Percentiles rank a stretch among this genome's conserved stretches.
phyloP scores from a whole-genome alignment of 257 asterid genomes.

The Solanum paucissectum region DNA sequence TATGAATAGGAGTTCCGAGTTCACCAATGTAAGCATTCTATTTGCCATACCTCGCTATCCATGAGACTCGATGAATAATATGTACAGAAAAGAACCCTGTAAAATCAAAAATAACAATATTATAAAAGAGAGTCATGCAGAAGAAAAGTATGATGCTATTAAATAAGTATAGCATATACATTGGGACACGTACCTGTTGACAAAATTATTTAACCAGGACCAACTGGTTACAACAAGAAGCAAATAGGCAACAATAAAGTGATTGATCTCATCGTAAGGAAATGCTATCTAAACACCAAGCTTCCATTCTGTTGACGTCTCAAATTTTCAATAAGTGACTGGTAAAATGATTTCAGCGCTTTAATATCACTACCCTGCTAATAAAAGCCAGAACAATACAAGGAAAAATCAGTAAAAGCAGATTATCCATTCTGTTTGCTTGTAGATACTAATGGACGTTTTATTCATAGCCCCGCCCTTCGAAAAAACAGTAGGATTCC shows the following conservation, averaged over 20 bases:
- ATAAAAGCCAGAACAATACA: neutral
- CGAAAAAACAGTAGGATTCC: neutral
- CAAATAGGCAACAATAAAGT: conserved; percentile 3
- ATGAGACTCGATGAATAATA: conserved; percentile 23
- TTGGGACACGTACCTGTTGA: conserved; percentile 20
- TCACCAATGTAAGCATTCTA: neutral
- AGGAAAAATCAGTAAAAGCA: neutral
- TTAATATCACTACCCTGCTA: conserved; percentile 63
- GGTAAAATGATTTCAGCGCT: conserved; percentile 72
- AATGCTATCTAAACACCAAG: conserved; percentile 66
- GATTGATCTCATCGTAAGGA: neutral
- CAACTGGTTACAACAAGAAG: conserved; percentile 15
- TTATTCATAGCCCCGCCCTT: neutral
- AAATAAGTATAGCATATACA: neutral
- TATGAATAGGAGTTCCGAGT: neutral
- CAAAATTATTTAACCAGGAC: conserved; percentile 13
- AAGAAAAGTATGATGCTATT: neutral
- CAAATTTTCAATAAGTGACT: conserved; percentile 62
- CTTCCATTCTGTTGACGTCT: conserved; percentile 81
- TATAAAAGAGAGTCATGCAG: neutral
- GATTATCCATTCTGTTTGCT: neutral
- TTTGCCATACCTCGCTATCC: conserved; percentile 35
- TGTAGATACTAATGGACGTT: neutral
- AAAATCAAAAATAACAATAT: conserved; percentile 4
- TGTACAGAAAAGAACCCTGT: conserved; percentile 63